phyloP scores from a whole-genome alignment of 257 asterid genomes.

The Ligustrum vulgare region DNA sequence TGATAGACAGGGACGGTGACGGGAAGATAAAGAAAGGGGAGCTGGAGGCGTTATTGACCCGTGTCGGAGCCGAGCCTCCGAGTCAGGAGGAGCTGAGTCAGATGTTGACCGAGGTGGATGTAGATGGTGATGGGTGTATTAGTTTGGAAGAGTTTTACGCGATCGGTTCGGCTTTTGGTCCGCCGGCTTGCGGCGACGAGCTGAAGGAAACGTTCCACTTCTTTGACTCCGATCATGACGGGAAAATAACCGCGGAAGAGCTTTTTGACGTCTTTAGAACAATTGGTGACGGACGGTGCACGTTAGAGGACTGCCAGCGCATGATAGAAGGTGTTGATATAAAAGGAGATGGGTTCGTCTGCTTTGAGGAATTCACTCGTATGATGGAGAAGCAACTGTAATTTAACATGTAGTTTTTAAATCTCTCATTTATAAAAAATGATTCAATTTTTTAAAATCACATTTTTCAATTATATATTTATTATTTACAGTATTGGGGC shows the following conservation, averaged over 20 bases:
- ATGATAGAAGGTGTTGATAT: constrained; percentile 44
- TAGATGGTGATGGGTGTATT: constrained; percentile 50
- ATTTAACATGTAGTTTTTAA: too few relatives aligned
- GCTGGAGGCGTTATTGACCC: constrained; percentile 36
- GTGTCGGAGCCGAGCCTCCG: constrained; percentile 43
- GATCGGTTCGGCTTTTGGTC: constrained; percentile 48
- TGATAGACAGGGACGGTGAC: constrained; percentile 51
- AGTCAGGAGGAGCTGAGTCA: constrained; percentile 41
- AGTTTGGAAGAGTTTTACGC: constrained; percentile 52
- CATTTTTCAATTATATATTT: too few relatives aligned
- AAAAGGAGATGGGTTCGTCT: constrained; percentile 50
- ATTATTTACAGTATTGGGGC: too few relatives aligned
- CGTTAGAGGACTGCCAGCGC: constrained; percentile 55
- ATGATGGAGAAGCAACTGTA: constrained; percentile 45
- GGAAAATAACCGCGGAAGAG: constrained; percentile 54
- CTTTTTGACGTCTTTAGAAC: constrained; percentile 35
- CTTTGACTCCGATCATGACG: constrained; percentile 55
- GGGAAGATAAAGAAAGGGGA: constrained; percentile 51
- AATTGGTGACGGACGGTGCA: constrained; percentile 45
- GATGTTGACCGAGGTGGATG: constrained; percentile 46
- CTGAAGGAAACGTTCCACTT: constrained; percentile 43
- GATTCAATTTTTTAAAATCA: too few relatives aligned
- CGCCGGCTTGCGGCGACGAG: constrained; percentile 50
- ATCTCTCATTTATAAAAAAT: too few relatives aligned
- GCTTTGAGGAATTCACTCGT: constrained; percentile 46